Base-by-base conservation (phyloP, 371 early-diverging fungal genomes). In the Polyrhizophydium stewartii region DNA sequence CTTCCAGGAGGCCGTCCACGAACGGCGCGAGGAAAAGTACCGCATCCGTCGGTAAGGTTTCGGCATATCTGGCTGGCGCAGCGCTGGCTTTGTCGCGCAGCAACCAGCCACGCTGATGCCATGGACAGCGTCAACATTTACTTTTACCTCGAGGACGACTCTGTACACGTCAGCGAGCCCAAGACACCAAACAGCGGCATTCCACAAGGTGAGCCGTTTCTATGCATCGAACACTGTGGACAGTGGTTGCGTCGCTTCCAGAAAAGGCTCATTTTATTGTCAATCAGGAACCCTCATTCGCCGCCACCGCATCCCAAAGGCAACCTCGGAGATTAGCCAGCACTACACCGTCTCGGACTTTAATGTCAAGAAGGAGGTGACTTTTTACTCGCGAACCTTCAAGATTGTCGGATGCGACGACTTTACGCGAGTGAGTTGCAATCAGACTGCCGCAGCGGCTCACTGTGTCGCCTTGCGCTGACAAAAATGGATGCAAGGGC, bases 81-180 rank as follows among this genome's bases (percentile, higher is more conserved):
- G n/a, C n/a, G n/a, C n/a, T n/a, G n/a, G n/a, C n/a, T 35, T 35
- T 13, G 35, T 13, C 35, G 35, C 3, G 7, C 7, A 35, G 35
- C 35, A 35, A 35, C 35, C 35, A 35, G 13, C 35, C 35, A 35
- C 13, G 13, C 35, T 35, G 7, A 35, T 35, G 35, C 35, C 35
- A 5, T 45, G 5, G 5, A 24, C 50, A 81, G 83, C 58, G 80
- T 79, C 57, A 79, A 77, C 69, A 76, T 83, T 24, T 79, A 79
- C 61, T 83, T 81, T 53, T 83, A 83, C 53, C 70, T 83, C 22
- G 84, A 83, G 59, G 84, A 83, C 64, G 84, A 81, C 58, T 75
- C 84, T 1, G 69, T 83, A 19, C 82, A 83, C 52, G 81, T 83
- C 45, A 80, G 74, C 61, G 84, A 83, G 67, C 82, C 82, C 12